These are phyloP conservation scores for Cystobasidium sp. DNA, from an alignment of 1,284 basidiomycete species.

Conservation along the genomic window DNA sequence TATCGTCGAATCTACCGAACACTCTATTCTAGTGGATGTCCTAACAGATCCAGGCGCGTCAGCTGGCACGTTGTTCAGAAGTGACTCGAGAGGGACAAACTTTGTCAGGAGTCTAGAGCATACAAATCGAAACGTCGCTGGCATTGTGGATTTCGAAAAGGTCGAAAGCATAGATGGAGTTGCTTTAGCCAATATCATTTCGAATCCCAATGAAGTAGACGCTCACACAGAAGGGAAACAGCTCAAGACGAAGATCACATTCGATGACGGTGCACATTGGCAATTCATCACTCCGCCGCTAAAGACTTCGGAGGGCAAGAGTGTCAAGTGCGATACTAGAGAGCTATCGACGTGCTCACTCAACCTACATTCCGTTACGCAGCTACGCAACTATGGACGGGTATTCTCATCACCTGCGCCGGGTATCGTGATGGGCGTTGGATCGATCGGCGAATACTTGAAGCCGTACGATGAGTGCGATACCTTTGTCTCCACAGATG, in stretches of 20 bases:
- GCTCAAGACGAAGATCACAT: constrained; percentile 79
- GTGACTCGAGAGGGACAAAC: constrained; percentile 90
- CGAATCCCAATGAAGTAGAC: constrained; percentile 80
- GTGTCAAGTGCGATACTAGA: constrained; percentile 67
- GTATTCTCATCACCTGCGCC: constrained; percentile 94
- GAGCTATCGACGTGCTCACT: constrained; percentile 69
- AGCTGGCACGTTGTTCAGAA: constrained; percentile 90
- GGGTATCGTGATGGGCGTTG: constrained; percentile 92
- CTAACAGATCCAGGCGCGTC: constrained; percentile 72
- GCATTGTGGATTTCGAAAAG: constrained; percentile 92
- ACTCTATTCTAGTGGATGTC: constrained; percentile 93
- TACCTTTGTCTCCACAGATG: constrained; percentile 90
- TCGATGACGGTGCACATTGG: constrained; percentile 91
- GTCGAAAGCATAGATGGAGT: constrained; percentile 91
- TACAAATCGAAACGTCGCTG: constrained; percentile 83
- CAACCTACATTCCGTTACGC: constrained; percentile 88
- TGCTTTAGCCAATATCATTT: constrained; percentile 83
- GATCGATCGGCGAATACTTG: constrained; percentile 75
- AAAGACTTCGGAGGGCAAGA: constrained; percentile 66
- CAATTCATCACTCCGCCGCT: constrained; percentile 69
- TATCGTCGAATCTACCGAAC: constrained; percentile 87
- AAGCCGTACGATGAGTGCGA: constrained; percentile 84
- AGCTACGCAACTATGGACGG: constrained; percentile 87
- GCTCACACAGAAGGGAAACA: constrained; percentile 68
- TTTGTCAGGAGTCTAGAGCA: constrained; percentile 90